Base-by-base conservation (phyloP, 2,329 filamentous ascomycete species). In the Blumeria hordei region DNA sequence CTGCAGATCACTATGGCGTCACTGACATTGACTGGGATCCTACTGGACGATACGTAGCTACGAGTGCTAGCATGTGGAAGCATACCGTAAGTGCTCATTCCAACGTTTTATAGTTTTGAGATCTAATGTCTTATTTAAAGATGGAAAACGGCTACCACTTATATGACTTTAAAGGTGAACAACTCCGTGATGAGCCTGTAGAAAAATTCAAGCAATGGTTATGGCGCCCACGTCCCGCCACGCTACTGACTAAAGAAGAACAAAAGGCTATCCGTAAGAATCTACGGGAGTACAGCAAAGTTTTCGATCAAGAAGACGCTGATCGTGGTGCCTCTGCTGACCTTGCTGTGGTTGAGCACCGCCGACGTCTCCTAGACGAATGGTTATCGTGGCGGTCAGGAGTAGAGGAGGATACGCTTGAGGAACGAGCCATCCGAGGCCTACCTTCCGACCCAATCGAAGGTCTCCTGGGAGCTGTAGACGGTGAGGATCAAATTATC, bases 111-210 rank as follows among this genome's bases (percentile, higher is more conserved):
- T 50, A 54, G 51, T 57, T 55, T 47, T 58, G 57, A 57, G 62
- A 65, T 63, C 66, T 37, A 55, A 49, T 21, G 52, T 18, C 52
- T 65, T 11, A 3, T n/a, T n/a, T 12, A 14, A 11, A 94, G 86
- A 94, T 96, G 87, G 92, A 98, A 74, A 98, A 96, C 68, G 92
- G 92, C 60, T 98, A 94, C 74, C 90, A 96, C 69, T 73, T 98
- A 58, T 96, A 95, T 76, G 88, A 94, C 67, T 98, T 98, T 78
- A 85, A 81, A 68, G 93, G 92, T 60, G 82, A 85, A 63, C 77
- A 83, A 55, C 79, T 98, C 55, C 82, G 88, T 57, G 93, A 98
- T 71, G 86, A 95, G 69, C 82, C 81, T 54, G 76, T 94, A 57
- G 92, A 98, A 61, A 93, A 93, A 70, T 96, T 98, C 78, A 95